These are phyloP conservation scores for Eimeria necatrix DNA, from an alignment of 169 alveolate genomes.

Conservation along the genomic window DNA sequence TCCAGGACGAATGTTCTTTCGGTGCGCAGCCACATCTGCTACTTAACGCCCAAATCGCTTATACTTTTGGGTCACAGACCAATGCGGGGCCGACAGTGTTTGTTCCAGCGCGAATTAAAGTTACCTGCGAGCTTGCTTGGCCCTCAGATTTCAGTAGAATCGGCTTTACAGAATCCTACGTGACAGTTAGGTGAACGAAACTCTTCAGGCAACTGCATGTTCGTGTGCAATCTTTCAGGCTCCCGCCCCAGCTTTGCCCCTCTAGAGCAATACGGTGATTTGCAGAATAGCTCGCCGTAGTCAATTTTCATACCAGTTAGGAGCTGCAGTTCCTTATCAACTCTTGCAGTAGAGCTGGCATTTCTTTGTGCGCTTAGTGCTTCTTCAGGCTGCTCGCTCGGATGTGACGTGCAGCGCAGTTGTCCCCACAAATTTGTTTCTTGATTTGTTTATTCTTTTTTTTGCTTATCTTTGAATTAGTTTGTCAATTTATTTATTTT, in stretches of 20 bases:
- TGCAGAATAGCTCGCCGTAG: background rate
- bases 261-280: constrained; percentile 19
- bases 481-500: too few species aligned
- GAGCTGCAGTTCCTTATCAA: background rate
- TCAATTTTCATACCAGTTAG: background rate
- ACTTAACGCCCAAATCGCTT: background rate
- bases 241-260: constrained; percentile 56
- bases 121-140: too few species aligned
- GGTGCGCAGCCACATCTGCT: constrained; percentile 19
- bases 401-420: background rate
- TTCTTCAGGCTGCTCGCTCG: background rate
- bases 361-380: background rate
- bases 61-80: background rate
- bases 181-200: too few species aligned
- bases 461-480: too few species aligned
- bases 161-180: too few species aligned
- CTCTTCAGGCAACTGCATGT: too few species aligned
- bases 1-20: constrained; percentile 11
- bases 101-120: too few species aligned
- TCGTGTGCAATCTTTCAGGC: constrained; percentile 9
- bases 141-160: too few species aligned
- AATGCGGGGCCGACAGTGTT: too few species aligned
- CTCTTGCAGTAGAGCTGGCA: background rate
- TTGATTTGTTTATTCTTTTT: too few species aligned
- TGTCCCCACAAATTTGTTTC: background rate